Percentiles rank a stretch among this genome's conserved stretches.
Evolutionary conservation across 2,329 filamentous ascomycete genomes (phyloP).

Genomic region (Venturia carpophila): DNA sequence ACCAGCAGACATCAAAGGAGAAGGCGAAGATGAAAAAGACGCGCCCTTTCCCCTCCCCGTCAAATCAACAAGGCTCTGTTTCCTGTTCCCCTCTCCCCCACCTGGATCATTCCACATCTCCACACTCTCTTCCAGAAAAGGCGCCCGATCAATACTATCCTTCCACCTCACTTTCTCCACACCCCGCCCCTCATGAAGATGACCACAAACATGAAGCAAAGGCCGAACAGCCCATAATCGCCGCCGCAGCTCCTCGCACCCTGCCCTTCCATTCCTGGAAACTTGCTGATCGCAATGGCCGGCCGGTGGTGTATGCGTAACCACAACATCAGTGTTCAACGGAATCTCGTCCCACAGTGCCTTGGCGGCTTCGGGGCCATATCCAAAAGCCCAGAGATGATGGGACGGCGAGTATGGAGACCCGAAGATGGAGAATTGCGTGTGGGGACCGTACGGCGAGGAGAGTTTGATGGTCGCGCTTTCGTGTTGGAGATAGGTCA

Average conservation of each 20-base stretch:
- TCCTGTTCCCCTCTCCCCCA: conserved; percentile 44
- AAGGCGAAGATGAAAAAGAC: not conserved
- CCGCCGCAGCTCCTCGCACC: conserved; percentile 60
- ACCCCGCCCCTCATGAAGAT: conserved; percentile 67
- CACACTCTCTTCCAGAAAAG: conserved; percentile 39
- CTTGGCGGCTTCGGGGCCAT: conserved; percentile 38
- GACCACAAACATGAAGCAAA: conserved; percentile 72
- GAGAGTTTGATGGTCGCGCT: conserved; percentile 48
- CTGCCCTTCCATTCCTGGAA: conserved; percentile 53
- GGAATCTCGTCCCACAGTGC: conserved; percentile 59
- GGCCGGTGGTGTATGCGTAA: conserved; percentile 74
- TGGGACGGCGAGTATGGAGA: conserved; percentile 56
- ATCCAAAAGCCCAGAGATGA: conserved; percentile 61
- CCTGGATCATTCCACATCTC: conserved; percentile 54
- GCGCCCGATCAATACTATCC: not conserved
- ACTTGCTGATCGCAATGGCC: conserved; percentile 57
- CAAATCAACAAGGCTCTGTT: conserved; percentile 54
- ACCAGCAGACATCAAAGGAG: not conserved
- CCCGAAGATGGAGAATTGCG: conserved; percentile 59
- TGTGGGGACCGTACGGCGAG: conserved; percentile 48
- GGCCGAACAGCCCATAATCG: conserved; percentile 71
- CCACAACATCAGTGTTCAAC: conserved; percentile 62
- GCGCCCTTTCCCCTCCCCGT: conserved; percentile 37
- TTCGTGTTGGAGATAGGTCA: conserved; percentile 59
- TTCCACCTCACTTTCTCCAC: conserved; percentile 61